A percentile compares a stretch with the other conserved stretches of the same genome.
Evolutionary conservation across 1,139 yeast species (phyloP).

Genomic region (Saccharomyces hybrid): DNA sequence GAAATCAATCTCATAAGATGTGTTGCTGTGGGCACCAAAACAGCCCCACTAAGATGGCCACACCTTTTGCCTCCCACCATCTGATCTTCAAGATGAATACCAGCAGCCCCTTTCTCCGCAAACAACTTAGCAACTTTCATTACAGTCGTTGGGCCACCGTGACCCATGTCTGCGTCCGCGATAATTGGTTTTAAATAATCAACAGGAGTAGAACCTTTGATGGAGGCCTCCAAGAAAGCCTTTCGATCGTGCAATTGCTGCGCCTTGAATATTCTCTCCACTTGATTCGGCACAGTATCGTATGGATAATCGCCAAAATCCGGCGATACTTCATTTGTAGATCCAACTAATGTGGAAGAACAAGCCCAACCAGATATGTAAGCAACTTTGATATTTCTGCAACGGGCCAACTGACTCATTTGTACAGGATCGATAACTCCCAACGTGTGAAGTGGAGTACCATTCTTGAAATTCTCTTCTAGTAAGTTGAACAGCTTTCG

Average conservation of each 20-base stretch:
- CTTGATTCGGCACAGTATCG: slow-evolving; percentile 60
- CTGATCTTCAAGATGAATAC: slow-evolving; percentile 57
- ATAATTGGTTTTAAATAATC: slow-evolving; percentile 55
- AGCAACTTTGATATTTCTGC: slow-evolving; percentile 44
- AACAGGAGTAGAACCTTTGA: slow-evolving; percentile 21
- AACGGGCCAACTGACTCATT: slow-evolving; percentile 46
- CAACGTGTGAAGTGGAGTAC: slow-evolving; percentile 46
- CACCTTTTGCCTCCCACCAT: slow-evolving; percentile 60
- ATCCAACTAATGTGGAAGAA: slow-evolving; percentile 42
- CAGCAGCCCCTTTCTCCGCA: slow-evolving; percentile 61
- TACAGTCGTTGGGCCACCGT: slow-evolving; percentile 58
- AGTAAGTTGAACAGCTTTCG: slow-evolving; percentile 42
- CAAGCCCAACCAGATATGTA: slow-evolving; percentile 62
- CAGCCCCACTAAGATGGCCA: slow-evolving; percentile 58
- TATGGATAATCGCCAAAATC: slow-evolving; percentile 60
- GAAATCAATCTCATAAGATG: slow-evolving; percentile 51
- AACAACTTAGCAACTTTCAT: slow-evolving; percentile 57
- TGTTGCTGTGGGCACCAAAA: slow-evolving; percentile 52
- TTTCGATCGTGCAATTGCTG: slow-evolving; percentile 52
- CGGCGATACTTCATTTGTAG: slow-evolving; percentile 53
- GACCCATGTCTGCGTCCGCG: slow-evolving; percentile 65
- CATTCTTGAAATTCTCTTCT: slow-evolving; percentile 36
- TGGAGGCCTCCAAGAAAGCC: slow-evolving; percentile 36
- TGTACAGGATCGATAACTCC: slow-evolving; percentile 61
- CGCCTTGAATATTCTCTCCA: slow-evolving; percentile 50